phyloP scores from a whole-genome alignment of 192 early-diverging fungal genomes.

The Podila epigama region DNA sequence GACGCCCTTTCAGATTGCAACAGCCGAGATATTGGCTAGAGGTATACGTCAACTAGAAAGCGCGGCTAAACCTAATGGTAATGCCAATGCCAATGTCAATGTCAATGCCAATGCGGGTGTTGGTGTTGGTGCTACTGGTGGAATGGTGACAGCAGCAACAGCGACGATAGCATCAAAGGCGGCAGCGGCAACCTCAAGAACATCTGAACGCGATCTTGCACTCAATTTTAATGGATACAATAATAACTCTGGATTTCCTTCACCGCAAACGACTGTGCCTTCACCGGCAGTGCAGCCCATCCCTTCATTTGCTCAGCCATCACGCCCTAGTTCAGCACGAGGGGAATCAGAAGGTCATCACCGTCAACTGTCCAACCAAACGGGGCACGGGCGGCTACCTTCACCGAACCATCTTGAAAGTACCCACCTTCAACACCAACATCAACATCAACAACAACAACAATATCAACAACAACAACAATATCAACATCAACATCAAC shows the following conservation, averaged over 20 bases:
- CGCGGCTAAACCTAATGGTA: background rate
- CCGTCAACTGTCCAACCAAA: conserved; percentile 18
- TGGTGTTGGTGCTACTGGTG: too few species aligned
- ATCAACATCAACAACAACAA: too few species aligned
- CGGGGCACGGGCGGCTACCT: conserved; percentile 8
- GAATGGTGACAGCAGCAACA: conserved; percentile 6
- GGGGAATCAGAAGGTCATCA: conserved; percentile 10
- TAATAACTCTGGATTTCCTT: conserved; percentile 37
- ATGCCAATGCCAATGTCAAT: too few species aligned
- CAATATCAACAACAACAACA: too few species aligned
- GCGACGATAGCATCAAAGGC: conserved; percentile 1
- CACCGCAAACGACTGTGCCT: conserved; percentile 27
- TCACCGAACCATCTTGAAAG: conserved; percentile 36
- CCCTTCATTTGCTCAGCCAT: conserved; percentile 13
- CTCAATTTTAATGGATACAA: too few species aligned
- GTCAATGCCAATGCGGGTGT: too few species aligned
- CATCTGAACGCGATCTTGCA: too few species aligned
- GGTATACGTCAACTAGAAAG: conserved; percentile 17
- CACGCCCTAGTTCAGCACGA: conserved; percentile 9
- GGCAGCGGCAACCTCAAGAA: background rate
- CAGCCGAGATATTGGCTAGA: conserved; percentile 25
- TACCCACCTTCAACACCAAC: background rate
- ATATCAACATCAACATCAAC: too few species aligned
- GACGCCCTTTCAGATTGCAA: conserved; percentile 14
- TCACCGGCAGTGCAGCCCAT: conserved; percentile 17